Base-by-base conservation (phyloP, 2,329 filamentous ascomycete genomes). In the Chaetomium sp. region DNA sequence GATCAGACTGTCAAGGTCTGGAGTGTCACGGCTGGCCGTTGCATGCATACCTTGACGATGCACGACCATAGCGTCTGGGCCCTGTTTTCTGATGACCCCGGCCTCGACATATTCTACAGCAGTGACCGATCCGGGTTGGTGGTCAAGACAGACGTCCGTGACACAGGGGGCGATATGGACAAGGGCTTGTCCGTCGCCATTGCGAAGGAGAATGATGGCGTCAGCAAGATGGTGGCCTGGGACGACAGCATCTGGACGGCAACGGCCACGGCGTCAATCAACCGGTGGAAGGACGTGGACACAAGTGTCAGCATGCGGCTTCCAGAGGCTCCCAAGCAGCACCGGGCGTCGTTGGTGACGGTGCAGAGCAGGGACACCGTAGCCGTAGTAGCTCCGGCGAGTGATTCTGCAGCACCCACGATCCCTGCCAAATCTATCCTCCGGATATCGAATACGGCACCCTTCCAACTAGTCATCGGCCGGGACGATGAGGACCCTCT, bases 61-160 rank as follows among this genome's bases (percentile, higher is more conserved):
- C 95, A 99, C 79, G 96, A 96, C 74, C 93, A 97, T 74, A 97
- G 93, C 75, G 92, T 99, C 25, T 99, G 95, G 95, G 96, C 92
- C 1, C 82, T 99, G 25, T 96, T 90, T 77, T 97, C 95, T 0
- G 89, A 94, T 61, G 87, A 96, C 71, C 93, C 93, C 0, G 85
- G 90, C 65, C 84, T 99, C 4, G 89, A 90, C 10, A 86, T 97
- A 33, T 98, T 99, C 77, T 98, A 98, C 79, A 98, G 94, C 63
- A 91, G 90, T 71, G 95, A 99, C 77, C 89, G 94, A 59, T 93
- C 92, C 1, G 95, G 95, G 2, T 79, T 97, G 67, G 89, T 99
- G n/a, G 94, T 93, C 62, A 99, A 98, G 82, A 98, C 94, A 0
- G 95, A 99, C 75, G 90, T 94, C 29, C 86, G 93, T 69, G 85